Percentiles rank a stretch among this genome's conserved stretches.
Evolutionary conservation across 129 eudicot genomes (phyloP).

Genomic region (Tanacetum coccineum): DNA sequence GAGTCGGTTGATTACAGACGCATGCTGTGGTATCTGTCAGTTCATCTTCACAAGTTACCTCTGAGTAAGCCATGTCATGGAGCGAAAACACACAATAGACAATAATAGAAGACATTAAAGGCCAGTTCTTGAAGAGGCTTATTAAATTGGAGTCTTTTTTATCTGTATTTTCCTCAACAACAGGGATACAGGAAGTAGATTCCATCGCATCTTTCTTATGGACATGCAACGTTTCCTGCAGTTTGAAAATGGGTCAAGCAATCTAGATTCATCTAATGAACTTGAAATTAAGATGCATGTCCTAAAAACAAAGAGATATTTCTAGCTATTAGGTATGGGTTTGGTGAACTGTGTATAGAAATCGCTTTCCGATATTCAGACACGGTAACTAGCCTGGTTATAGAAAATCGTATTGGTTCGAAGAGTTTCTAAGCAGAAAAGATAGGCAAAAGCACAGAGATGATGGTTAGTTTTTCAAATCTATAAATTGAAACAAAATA

Average conservation of each 20-base stretch:
- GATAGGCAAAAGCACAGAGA: too few species aligned
- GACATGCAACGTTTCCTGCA: constrained; percentile 54
- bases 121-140: constrained; percentile 85
- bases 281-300: background rate
- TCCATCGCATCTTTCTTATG: constrained; percentile 56
- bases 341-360: too few species aligned
- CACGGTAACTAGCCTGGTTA: too few species aligned
- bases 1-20: background rate
- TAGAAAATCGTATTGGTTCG: too few species aligned
- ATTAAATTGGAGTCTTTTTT: constrained; percentile 14
- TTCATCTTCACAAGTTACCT: constrained; percentile 41
- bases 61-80: constrained; percentile 84
- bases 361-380: too few species aligned
- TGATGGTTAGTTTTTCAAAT: too few species aligned
- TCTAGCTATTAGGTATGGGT: too few species aligned
- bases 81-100: constrained; percentile 83
- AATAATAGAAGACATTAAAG: constrained; percentile 80
- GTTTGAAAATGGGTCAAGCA: too few species aligned
- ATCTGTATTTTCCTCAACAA: background rate
- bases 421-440: too few species aligned
- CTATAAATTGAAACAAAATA: too few species aligned
- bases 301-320: background rate
- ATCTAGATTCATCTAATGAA: background rate
- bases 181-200: constrained; percentile 36
- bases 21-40: background rate